Evolutionary conservation across 208 protist species (phyloP), one percentile per base, ranked within the genome.

Genomic region (Acanthamoeba triangularis): DNA sequence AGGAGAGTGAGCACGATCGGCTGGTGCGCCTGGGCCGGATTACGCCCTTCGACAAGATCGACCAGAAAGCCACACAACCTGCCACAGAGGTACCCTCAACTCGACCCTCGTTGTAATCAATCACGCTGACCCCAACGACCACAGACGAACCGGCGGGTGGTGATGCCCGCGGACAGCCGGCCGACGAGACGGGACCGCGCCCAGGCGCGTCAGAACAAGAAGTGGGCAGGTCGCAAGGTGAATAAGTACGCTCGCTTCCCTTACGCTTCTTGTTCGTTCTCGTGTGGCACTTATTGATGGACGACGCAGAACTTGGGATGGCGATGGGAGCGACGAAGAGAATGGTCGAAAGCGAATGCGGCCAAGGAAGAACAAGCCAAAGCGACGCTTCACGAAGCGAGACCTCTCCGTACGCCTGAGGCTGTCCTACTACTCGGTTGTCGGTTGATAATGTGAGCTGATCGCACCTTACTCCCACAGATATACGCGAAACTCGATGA

Each of bases 41-140:
- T 18, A 90, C 82, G 11, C 82, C 82, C n/a, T 90, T 90, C 44
- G 82, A 90, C 74, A 90, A 90, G 23, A 52, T 90, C 44, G 67
- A 47, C 52, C 47, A 59, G 56, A 90, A 56, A 16, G 44, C 82
- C n/a, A 90, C 82, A 28, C 28, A 67, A 20, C 30, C 28, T 11
- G 82, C 47, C 33, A 59, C 56, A 6, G 82, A 90, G n/a, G 82
- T 59, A 13, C 16, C 4, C 37, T 23, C 20, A n/a, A n/a, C n/a
- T n/a, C n/a, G n/a, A n/a, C n/a, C n/a, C n/a, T n/a, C n/a, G n/a
- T n/a, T n/a, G n/a, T n/a, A n/a, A n/a, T n/a, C n/a, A n/a, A n/a
- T n/a, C n/a, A n/a, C n/a, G n/a, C n/a, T 65, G 23, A 14, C 6
- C 23, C 6, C 10, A 2, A 44, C 61, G 3, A 28, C 37, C 37